Evolutionary conservation across 345 rosid genomes (phyloP).

Genomic region (Durio zibethinus): DNA sequence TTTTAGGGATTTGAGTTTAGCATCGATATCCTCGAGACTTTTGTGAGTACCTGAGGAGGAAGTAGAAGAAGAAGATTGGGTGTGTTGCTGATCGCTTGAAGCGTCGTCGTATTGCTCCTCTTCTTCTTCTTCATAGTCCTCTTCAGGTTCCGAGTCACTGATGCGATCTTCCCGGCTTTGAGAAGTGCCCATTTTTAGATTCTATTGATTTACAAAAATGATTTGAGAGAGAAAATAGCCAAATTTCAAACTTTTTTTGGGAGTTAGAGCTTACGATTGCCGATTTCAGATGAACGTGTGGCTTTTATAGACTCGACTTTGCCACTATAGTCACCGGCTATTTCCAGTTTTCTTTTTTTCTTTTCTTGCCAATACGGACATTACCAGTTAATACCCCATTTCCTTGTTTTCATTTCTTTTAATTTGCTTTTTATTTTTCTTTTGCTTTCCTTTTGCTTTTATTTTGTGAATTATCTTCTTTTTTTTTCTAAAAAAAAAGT

Average conservation of each 20-base stretch:
- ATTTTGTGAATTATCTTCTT: no score
- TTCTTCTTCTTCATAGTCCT: constrained; percentile 36
- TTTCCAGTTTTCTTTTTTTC: constrained; percentile 1
- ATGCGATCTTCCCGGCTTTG: constrained; percentile 64
- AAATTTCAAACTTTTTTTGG: neutral
- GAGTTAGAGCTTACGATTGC: constrained; percentile 24
- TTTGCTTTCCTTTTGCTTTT: neutral
- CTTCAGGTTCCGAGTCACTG: constrained; percentile 42
- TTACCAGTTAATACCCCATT: constrained; percentile 8
- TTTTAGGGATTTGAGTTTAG: constrained; percentile 55
- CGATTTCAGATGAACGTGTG: neutral
- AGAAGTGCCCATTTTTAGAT: constrained; percentile 56
- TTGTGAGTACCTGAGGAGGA: constrained; percentile 34
- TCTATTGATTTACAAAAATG: neutral
- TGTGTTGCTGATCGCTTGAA: neutral
- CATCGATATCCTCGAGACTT: constrained; percentile 48
- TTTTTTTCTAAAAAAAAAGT: no score
- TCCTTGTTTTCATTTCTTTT: neutral
- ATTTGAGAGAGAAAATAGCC: neutral
- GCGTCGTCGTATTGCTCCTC: constrained; percentile 38
- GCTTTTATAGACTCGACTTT: neutral
- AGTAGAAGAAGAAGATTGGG: constrained; percentile 25
- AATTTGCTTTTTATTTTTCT: no score
- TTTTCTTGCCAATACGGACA: no score
- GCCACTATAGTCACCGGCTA: constrained; percentile 15